Conservation (phyloP, 2,329 filamentous ascomycete genomes). For the Arthrobotrys pseudoclavata region DNA sequence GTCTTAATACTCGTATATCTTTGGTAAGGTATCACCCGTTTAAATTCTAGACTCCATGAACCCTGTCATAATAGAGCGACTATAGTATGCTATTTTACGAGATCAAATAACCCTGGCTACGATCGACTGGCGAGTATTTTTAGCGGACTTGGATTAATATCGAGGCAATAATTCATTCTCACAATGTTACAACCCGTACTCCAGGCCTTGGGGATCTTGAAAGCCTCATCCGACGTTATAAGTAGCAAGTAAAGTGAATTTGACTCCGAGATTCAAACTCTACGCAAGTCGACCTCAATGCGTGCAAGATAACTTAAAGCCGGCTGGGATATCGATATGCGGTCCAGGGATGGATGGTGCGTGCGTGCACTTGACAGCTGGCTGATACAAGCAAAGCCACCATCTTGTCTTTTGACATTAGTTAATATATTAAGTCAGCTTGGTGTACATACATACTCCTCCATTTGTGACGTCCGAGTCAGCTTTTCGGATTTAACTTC, state of each 20-base stretch:
- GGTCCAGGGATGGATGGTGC: neutral
- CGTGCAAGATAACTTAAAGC: neutral
- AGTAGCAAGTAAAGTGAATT: neutral
- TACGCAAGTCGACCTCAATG: neutral
- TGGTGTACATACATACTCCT: neutral
- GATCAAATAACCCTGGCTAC: neutral
- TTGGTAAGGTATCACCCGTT: neutral
- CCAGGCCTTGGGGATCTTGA: slow-evolving; percentile 6
- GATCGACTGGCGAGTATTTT: neutral
- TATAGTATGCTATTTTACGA: neutral
- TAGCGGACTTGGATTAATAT: neutral
- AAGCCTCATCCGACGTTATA: neutral
- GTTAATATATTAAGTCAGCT: slow-evolving; percentile 19
- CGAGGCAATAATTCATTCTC: neutral
- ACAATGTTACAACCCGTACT: too few species aligned
- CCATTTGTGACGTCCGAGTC: neutral
- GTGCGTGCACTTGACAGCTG: slow-evolving; percentile 18
- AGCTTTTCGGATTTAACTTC: too few species aligned
- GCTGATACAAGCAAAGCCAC: slow-evolving; percentile 23
- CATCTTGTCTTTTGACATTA: neutral
- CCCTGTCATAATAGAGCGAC: neutral
- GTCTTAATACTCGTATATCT: neutral
- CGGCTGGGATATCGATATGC: slow-evolving; percentile 4
- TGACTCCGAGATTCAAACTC: neutral
- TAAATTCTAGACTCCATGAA: neutral